Base-by-base conservation (phyloP, 2,329 filamentous ascomycete genomes). In the Epicoccum nigrum region DNA sequence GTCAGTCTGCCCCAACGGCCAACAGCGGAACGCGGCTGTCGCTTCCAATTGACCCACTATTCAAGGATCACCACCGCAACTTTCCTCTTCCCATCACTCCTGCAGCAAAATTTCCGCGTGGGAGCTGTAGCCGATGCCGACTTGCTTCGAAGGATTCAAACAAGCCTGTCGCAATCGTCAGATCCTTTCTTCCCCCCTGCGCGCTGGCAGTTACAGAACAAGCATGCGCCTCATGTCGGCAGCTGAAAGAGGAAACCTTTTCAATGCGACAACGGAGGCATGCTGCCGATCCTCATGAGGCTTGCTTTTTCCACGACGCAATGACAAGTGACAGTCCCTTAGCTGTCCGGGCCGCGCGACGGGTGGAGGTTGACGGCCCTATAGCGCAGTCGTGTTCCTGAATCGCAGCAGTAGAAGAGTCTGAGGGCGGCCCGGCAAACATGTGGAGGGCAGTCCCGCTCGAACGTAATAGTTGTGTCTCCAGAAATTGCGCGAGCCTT, bases 361-460 rank as follows among this genome's bases (percentile, higher is more conserved):
- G n/a, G 32, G 33, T 37, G 32, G 20, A 38, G 13, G 34, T 38
- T 21, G 23, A 34, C 25, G 38, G 27, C 44, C 39, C 27, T 33
- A 31, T 46, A 34, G n/a, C 40, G 31, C 13, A 32, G 37, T 38
- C 9, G 23, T 6, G 23, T 3, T 6, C 46, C 15, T 35, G 34
- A 32, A 31, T 45, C 40, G 39, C 25, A 35, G 13, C 13, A 47
- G 39, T 53, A 44, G 43, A 44, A 39, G 50, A 47, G 38, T 30
- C 27, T 35, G 41, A 45, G 19, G 17, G 31, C 25, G 20, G 28
- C 31, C 43, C 27, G 30, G 38, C 37, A 39, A 30, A 37, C 20
- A 38, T 47, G 43, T 46, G 43, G 38, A 52, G 49, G 23, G 38
- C n/a, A n/a, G n/a, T n/a, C n/a, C n/a, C n/a, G n/a, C n/a, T n/a